Base-by-base conservation (phyloP, 1,284 basidiomycete genomes). In the Takashimella koratensis region DNA sequence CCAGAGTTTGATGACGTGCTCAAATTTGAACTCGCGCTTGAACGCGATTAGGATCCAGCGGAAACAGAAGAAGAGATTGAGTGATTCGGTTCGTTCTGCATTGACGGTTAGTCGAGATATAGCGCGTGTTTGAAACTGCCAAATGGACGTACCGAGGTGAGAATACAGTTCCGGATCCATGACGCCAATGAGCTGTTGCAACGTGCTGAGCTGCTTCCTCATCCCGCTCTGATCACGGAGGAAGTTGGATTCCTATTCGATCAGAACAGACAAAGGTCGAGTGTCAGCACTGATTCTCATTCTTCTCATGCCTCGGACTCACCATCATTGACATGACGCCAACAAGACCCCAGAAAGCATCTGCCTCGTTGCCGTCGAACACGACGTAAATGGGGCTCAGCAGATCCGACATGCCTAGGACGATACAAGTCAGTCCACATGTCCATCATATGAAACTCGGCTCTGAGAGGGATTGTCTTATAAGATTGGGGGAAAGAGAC, bases 31-130 rank as follows among this genome's bases (percentile, higher is more conserved):
- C 74, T 98, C 95, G 57, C 95, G 86, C 77, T 97, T 97, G 82
- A 96, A 97, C 1, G 86, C 79, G 59, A 95, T 94, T 48, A 79
- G 53, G 24, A 76, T 73, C 71, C 79, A 94, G 81, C 94, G 84
- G 83, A 96, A 98, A 75, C 92, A 96, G 81, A 98, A 98, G 80
- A 99, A 99, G 26, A 99, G 77, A 74, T 98, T 97, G 56, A 98
- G 80, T 2, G 84, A 87, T 57, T 94, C 93, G 0, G 86, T 86
- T 76, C 88, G 88, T 72, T 98, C 93, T 87, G 77, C 54, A 53
- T 53, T 13, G 41, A 23, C 21, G 21, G 8, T 21, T 30, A 23
- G 25, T 22, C n/a, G 25, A 45, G n/a, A n/a, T n/a, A n/a, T n/a
- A n/a, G n/a, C 16, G 10, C 13, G 30, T 2, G 26, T 44, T n/a